Conservation (phyloP, 163 green algal genomes). For the Coccomyxa subellipsoidea region DNA sequence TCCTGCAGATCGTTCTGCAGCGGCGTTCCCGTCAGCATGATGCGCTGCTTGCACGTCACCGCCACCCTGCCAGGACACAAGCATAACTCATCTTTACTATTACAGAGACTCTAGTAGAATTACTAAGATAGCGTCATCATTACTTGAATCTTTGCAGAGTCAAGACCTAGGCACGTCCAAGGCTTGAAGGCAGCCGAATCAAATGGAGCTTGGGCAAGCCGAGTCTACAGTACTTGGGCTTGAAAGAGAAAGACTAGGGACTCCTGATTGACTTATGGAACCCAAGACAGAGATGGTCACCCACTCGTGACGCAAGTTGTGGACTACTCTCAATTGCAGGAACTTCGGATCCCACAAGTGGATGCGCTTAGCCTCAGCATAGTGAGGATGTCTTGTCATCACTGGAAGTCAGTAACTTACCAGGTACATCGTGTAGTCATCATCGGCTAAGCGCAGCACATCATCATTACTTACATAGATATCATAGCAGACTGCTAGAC, state of each 20-base stretch:
- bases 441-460: background rate
- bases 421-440: constrained; percentile 7
- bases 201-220: no score
- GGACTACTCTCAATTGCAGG: background rate
- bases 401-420: constrained; percentile 7
- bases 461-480: no score
- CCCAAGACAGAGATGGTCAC: no score
- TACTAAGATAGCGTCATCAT: background rate
- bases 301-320: no score
- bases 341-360: background rate
- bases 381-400: constrained; percentile 9
- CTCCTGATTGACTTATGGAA: no score
- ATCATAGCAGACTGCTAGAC: no score
- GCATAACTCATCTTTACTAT: background rate
- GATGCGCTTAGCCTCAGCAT: background rate
- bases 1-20: constrained; percentile 86
- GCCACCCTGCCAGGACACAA: constrained; percentile 44
- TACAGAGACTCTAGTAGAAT: background rate
- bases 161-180: no score
- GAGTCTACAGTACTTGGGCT: no score
- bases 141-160: no score
- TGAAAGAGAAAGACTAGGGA: no score
- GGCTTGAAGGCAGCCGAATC: no score
- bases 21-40: constrained; percentile 66
- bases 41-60: constrained; percentile 43